Evolutionary conservation across 768 basidiomycete species (phyloP), one percentile per base, ranked within the genome.

Genomic region (Dentipellis fragilis): DNA sequence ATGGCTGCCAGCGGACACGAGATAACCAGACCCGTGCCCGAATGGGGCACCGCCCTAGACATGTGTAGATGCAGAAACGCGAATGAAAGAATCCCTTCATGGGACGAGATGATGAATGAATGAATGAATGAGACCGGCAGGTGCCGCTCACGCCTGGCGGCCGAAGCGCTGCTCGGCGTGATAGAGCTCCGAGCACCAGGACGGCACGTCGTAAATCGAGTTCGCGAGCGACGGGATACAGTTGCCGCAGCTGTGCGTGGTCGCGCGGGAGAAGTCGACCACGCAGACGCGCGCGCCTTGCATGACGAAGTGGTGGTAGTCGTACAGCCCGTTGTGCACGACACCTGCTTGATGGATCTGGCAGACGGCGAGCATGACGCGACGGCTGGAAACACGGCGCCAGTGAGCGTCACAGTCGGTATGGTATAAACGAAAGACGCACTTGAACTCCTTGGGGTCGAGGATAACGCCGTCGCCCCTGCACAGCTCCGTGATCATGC

Each of bases 271-370:
- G 37, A 52, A 57, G n/a, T 57, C 56, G 36, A 57, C 46, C 10
- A 57, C 50, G 22, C 46, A 52, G 16, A 57, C 56, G 5, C 38
- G 45, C 46, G 36, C 38, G n/a, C 14, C 56, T 51, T 52, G 52
- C 56, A 57, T 57, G 16, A 57, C 56, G 45, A 57, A 57, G 46
- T 57, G 56, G 46, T 51, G 56, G 42, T 52, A 37, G 46, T 57
- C 51, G 46, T 47, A 45, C 23, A 22, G 10, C 12, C 50, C 38
- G 23, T 47, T 57, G 37, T 57, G 56, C 45, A 57, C 38, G 16
- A 57, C 12, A 3, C 56, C 56, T 12, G 46, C 51, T 21, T 35
- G 16, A 17, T 57, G 56, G 9, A 57, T 45, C 48, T 52, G 51
- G 22, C 56, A 57, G 14, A 52, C n/a, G 10, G 56, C 47, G 42